phyloP scores from a whole-genome alignment of 2,329 filamentous ascomycete species.

The Colletotrichum simmondsii region DNA sequence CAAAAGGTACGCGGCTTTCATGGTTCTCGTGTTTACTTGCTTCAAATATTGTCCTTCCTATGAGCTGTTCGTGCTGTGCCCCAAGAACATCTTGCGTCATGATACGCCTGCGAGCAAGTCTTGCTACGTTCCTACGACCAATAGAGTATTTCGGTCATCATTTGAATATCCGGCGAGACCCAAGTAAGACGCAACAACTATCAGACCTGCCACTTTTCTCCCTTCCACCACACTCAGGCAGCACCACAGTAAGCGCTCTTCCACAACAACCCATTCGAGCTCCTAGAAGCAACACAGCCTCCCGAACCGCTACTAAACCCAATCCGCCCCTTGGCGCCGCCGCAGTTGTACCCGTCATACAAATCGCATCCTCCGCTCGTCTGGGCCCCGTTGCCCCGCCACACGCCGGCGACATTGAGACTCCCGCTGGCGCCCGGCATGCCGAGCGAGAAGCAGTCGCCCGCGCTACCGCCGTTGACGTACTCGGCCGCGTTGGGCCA shows the following conservation, averaged over 20 bases:
- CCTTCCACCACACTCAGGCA: not conserved
- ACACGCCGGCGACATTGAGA: conserved; percentile 5
- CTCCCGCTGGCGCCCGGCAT: conserved; percentile 14
- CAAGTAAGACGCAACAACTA: not conserved
- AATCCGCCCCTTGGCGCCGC: not conserved
- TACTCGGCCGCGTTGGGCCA: not conserved
- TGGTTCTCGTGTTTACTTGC: not conserved
- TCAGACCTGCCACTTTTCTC: not conserved
- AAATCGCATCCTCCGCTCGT: not conserved
- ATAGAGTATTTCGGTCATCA: too few species aligned
- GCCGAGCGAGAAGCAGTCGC: conserved; percentile 12
- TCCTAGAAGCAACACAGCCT: not conserved
- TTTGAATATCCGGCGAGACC: not conserved
- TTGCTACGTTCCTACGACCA: too few species aligned
- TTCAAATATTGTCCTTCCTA: not conserved
- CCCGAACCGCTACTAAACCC: not conserved
- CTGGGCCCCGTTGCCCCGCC: conserved; percentile 7
- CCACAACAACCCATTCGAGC: conserved; percentile 5
- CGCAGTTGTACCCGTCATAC: conserved; percentile 17
- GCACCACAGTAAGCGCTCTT: conserved; percentile 15
- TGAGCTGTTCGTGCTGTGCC: not conserved
- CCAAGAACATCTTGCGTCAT: too few species aligned
- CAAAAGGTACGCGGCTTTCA: not conserved
- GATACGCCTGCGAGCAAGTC: not conserved
- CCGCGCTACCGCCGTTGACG: not conserved